Percentiles rank a stretch among this genome's conserved stretches.
phyloP scores from a whole-genome alignment of 2,329 filamentous ascomycete species.

The Bipolaris zeicola region DNA sequence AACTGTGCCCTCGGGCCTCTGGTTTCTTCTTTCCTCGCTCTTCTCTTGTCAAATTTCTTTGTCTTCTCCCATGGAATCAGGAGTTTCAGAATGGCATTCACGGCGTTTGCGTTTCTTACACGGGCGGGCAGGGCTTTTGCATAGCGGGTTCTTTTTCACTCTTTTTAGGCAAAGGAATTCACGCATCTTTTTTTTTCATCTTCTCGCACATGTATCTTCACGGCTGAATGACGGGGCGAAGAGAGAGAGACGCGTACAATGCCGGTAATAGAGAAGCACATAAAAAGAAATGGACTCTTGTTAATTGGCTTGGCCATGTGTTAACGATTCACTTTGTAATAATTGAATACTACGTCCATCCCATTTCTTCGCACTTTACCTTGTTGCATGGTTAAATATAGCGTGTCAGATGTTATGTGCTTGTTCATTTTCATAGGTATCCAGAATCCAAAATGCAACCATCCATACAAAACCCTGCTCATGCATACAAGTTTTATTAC shows the following conservation, averaged over 20 bases:
- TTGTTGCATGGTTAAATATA: not conserved
- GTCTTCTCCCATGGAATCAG: not conserved
- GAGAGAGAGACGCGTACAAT: not conserved
- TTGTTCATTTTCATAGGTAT: not conserved
- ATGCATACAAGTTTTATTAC: not conserved
- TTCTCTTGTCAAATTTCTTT: slow-evolving; percentile 5
- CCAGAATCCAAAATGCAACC: not conserved
- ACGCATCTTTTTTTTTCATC: slow-evolving; percentile 6
- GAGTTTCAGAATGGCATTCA: slow-evolving; percentile 24
- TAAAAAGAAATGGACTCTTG: slow-evolving; percentile 1
- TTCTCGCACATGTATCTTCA: slow-evolving; percentile 2
- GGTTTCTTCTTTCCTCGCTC: slow-evolving; percentile 4
- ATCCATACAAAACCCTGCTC: not conserved
- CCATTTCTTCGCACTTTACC: not conserved
- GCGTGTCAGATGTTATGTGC: not conserved
- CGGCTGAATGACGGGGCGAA: not conserved
- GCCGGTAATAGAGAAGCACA: slow-evolving; percentile 10
- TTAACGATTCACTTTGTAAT: slow-evolving; percentile 26
- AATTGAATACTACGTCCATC: slow-evolving; percentile 10
- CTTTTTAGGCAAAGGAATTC: slow-evolving; percentile 6
- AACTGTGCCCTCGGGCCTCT: not conserved
- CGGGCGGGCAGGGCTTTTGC: slow-evolving; percentile 10
- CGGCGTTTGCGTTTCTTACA: slow-evolving; percentile 24
- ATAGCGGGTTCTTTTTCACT: slow-evolving; percentile 6
- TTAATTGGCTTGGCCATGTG: slow-evolving; percentile 7